Evolutionary conservation across 75 land plant species (phyloP), one percentile per base, ranked within the genome.

Genomic region (Cunninghamia lanceolata): DNA sequence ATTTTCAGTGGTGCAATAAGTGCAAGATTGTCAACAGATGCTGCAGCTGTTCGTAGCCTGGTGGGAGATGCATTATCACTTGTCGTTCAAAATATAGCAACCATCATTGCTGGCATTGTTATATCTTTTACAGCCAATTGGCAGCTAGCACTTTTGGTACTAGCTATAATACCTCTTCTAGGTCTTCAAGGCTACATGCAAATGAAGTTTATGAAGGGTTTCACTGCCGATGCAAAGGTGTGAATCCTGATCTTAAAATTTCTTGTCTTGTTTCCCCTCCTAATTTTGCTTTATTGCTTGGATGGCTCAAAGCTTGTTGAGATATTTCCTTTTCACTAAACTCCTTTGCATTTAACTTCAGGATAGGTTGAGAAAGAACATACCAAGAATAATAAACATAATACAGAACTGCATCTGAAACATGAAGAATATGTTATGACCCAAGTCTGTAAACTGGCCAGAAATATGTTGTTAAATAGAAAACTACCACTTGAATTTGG

Each of bases 1-100:
- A 5, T 21, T 66, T 89, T 52, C 94, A 96, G 83, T 88, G 99
- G 99, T 35, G 92, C 95, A 59, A 86, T 97, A 70, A 91, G 92
- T 84, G 93, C 96, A 43, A 91, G 96, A 83, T 88, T 97, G 46
- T 95, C 99, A 32, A 88, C 93, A 38, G 96, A 97, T 92, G 99
- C 97, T 14, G 86, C 95, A 52, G 85, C 88, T 1, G 92, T 97
- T 53, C 80, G 90, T 52, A 86, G 92, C 59, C 86, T 95, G 75
- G 95, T 95, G 6, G 95, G 96, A 36, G 97, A 94, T 84, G 50
- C 93, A 15, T 86, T 95, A 90, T 85, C 93, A 11, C 86, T 97
- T 2, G 45, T 92, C 4, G 92, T 94, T 34, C 94, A 97, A 86
- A 97, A 95, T 82, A 56, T 89, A 68, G 78, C 93, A 43, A 89